Percentiles rank a stretch among this genome's conserved stretches.
These are phyloP conservation scores for Turnera subulata DNA, from an alignment of 345 rosid species.

Conservation along the genomic window DNA sequence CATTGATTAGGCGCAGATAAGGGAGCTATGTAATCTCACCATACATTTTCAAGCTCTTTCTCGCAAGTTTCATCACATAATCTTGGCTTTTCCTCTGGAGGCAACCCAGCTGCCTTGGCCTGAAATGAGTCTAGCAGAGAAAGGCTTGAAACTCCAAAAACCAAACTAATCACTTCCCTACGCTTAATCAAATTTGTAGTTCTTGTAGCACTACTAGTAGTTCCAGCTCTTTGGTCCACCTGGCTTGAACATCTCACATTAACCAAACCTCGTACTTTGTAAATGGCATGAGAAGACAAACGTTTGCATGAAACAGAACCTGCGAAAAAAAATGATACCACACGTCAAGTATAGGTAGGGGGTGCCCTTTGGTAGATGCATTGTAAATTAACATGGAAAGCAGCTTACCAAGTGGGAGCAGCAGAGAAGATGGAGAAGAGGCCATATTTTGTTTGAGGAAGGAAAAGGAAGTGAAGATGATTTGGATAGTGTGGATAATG, in stretches of 20 bases:
- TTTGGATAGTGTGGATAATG: conserved; percentile 8
- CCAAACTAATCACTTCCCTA: conserved; percentile 53
- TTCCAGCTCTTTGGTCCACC: conserved; percentile 16
- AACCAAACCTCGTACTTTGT: conserved; percentile 22
- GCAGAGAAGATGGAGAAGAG: conserved; percentile 12
- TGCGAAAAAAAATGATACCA: background rate
- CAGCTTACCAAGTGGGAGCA: conserved; percentile 40
- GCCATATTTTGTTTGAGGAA: background rate
- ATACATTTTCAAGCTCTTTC: conserved; percentile 98
- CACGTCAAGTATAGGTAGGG: background rate
- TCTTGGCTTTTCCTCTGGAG: conserved; percentile 79
- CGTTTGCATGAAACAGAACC: conserved; percentile 38
- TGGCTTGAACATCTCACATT: conserved; percentile 28
- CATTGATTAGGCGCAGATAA: background rate
- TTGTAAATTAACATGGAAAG: background rate
- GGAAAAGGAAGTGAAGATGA: background rate
- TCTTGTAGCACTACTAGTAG: conserved; percentile 29
- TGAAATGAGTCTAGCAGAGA: conserved; percentile 27
- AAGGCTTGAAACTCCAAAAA: conserved; percentile 47
- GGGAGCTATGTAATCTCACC: conserved; percentile 68
- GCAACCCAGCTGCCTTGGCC: conserved; percentile 68
- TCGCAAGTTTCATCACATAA: conserved; percentile 71
- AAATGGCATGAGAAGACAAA: conserved; percentile 14
- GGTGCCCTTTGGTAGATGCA: background rate
- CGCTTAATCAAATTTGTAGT: conserved; percentile 29